Evolutionary conservation across 2,329 filamentous ascomycete genomes (phyloP).

Genomic region (Diplodia corticola): DNA sequence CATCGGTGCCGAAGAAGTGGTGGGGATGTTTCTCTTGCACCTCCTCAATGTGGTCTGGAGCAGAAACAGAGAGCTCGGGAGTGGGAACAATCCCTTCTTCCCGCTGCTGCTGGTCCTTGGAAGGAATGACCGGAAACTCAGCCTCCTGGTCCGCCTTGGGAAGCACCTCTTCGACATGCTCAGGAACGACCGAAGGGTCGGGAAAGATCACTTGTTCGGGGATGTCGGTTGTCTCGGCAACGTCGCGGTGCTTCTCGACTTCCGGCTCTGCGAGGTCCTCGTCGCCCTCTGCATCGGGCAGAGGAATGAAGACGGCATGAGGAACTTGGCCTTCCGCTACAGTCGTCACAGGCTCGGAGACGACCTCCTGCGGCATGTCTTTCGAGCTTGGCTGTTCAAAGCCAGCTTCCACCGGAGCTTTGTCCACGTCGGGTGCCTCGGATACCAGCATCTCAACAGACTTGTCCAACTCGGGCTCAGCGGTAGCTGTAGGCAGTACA

Average conservation of each 20-base stretch:
- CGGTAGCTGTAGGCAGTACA: too few species aligned
- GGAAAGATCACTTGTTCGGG: neutral
- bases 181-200: neutral
- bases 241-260: neutral
- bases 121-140: neutral
- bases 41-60: neutral
- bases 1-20: neutral
- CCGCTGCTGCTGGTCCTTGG: neutral
- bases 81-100: neutral
- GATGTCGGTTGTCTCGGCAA: neutral
- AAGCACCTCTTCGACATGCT: neutral
- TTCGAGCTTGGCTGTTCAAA: neutral
- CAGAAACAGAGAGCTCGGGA: neutral
- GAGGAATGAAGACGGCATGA: neutral
- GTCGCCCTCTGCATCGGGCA: neutral
- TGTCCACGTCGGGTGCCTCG: neutral
- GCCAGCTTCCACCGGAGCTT: neutral
- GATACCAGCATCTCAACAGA: neutral
- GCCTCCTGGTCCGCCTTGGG: neutral
- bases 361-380: neutral
- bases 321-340: neutral
- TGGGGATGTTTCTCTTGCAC: neutral
- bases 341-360: neutral
- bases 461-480: neutral
- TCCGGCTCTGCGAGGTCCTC: neutral